Conservation (phyloP, 2,329 filamentous ascomycete genomes). For the Colletotrichum siamense region DNA sequence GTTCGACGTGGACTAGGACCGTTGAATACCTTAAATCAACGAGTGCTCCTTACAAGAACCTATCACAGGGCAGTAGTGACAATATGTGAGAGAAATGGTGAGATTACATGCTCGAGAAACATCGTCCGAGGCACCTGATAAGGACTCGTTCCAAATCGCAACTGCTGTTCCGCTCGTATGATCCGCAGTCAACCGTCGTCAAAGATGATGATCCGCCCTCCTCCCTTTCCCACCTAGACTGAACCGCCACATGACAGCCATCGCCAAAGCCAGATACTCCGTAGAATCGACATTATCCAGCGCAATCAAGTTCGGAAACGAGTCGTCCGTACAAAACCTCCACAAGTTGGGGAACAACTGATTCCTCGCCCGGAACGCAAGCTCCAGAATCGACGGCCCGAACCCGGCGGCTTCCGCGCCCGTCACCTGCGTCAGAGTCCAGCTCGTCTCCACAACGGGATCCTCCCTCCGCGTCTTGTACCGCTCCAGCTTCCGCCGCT, state of each 20-base stretch:
- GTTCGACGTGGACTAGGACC: background rate
- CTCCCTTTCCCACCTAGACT: background rate
- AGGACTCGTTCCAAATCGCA: accelerated
- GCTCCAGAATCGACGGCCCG: background rate
- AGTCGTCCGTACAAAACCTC: background rate
- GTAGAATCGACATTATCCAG: background rate
- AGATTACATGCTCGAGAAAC: background rate
- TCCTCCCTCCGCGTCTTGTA: background rate
- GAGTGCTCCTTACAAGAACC: background rate
- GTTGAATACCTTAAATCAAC: background rate
- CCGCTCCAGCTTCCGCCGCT: background rate
- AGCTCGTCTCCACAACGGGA: background rate
- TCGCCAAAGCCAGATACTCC: background rate
- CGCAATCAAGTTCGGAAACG: background rate
- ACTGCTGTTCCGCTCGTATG: background rate
- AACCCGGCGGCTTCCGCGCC: background rate
- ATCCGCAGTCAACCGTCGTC: background rate
- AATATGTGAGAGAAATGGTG: background rate
- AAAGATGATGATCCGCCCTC: background rate
- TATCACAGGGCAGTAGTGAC: background rate
- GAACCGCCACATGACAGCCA: background rate
- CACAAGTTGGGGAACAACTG: background rate
- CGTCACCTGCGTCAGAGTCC: background rate
- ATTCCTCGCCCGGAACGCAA: background rate
- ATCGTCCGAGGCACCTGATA: background rate